phyloP scores from a whole-genome alignment of 23 red algal species.

The Chondrus crispus region DNA sequence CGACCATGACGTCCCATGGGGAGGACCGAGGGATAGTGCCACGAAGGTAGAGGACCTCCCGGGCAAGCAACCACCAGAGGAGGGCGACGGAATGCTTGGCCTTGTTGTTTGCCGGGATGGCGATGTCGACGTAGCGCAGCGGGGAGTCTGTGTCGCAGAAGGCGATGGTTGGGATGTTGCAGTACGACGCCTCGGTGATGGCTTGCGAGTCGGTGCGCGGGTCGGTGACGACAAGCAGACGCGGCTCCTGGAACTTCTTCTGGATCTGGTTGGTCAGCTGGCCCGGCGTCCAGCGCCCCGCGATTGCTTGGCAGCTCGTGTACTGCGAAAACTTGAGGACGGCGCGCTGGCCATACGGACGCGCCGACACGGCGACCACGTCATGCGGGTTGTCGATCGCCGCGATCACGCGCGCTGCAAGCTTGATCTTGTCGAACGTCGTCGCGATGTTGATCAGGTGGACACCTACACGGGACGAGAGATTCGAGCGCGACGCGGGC shows the following conservation, averaged over 20 bases:
- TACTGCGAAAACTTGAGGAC: conserved; percentile 99
- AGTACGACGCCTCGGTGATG: conserved; percentile 89
- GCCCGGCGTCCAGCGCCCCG: conserved; percentile 97
- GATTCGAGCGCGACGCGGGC: neutral
- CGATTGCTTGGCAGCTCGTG: conserved; percentile 79
- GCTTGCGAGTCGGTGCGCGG: conserved; percentile 93
- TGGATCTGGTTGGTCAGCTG: conserved; percentile 99
- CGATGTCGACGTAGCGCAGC: conserved; percentile 86
- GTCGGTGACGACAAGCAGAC: conserved; percentile 96
- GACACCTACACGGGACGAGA: conserved; percentile 1
- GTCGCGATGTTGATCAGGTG: conserved; percentile 91
- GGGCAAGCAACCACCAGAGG: conserved; percentile 88
- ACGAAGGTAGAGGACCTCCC: conserved; percentile 88
- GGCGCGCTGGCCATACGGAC: conserved; percentile 96
- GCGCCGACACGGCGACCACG: conserved; percentile 91
- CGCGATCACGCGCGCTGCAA: conserved; percentile 95
- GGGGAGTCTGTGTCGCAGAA: conserved; percentile 99
- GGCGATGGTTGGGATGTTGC: conserved; percentile 94
- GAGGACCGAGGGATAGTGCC: conserved; percentile 66
- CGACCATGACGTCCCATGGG: conserved; percentile 99
- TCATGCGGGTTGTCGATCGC: conserved; percentile 91
- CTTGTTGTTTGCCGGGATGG: conserved; percentile 99
- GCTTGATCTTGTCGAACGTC: conserved; percentile 96
- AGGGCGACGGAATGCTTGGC: conserved; percentile 85
- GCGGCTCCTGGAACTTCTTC: conserved; percentile 90